phyloP scores from a whole-genome alignment of 805 yeast genomes.

The Lipomyces sp. region DNA sequence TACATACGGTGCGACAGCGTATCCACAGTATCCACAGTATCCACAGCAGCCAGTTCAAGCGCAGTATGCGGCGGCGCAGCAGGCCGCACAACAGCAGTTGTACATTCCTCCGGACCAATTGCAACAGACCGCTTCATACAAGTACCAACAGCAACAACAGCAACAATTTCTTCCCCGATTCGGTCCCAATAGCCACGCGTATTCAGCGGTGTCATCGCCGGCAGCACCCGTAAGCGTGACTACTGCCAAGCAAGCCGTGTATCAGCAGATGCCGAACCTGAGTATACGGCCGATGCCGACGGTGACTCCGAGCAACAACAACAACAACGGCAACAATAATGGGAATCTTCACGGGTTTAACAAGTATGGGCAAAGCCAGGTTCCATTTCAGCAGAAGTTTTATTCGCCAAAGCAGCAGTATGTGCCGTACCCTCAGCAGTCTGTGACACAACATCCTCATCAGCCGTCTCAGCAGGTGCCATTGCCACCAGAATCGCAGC shows the following conservation, averaged over 20 bases:
- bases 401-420: constrained; percentile 4
- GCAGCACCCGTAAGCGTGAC: background rate
- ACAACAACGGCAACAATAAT: constrained; percentile 4
- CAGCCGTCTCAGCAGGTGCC: background rate
- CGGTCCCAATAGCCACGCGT: background rate
- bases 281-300: background rate
- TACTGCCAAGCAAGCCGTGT: background rate
- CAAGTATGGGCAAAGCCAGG: background rate
- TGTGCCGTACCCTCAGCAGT: background rate
- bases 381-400: background rate
- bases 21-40: constrained; percentile 2
- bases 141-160: background rate
- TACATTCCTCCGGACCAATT: constrained; percentile 2
- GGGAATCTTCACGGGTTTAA: background rate
- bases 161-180: background rate
- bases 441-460: background rate
- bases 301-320: constrained; percentile 32
- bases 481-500: background rate
- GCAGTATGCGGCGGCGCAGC: background rate
- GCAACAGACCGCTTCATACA: constrained; percentile 1
- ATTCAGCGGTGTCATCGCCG: background rate
- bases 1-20: background rate
- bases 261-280: constrained; percentile 6
- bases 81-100: background rate
- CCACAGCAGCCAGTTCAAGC: background rate